phyloP scores from a whole-genome alignment of 2,329 filamentous ascomycete species.

The Chaetoscypha palmicola region DNA sequence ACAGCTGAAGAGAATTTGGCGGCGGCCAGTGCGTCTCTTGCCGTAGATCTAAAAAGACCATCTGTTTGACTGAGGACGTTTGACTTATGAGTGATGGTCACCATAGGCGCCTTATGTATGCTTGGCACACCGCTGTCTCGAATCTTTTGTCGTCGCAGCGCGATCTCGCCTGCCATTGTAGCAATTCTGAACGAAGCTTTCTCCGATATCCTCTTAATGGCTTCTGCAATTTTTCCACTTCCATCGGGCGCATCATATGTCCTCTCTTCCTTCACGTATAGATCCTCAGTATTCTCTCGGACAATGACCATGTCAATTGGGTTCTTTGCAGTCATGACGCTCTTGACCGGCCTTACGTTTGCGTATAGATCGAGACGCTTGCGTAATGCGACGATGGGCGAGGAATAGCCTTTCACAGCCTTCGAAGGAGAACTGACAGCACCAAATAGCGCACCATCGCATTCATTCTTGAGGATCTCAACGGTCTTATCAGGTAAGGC shows the following conservation, averaged over 20 bases:
- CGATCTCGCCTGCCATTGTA: slow-evolving; percentile 90
- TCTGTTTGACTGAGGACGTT: slow-evolving; percentile 97
- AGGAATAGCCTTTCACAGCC: slow-evolving; percentile 90
- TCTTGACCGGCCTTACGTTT: slow-evolving; percentile 95
- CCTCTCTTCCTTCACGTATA: slow-evolving; percentile 85
- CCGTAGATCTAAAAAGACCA: slow-evolving; percentile 82
- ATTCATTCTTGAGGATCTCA: slow-evolving; percentile 79
- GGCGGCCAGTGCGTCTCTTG: slow-evolving; percentile 63
- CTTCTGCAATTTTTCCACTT: slow-evolving; percentile 80
- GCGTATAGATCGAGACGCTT: slow-evolving; percentile 94
- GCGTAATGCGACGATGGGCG: slow-evolving; percentile 80
- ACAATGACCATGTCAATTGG: slow-evolving; percentile 90
- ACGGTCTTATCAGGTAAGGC: slow-evolving; percentile 90
- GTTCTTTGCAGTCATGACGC: slow-evolving; percentile 54
- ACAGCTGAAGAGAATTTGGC: slow-evolving; percentile 54
- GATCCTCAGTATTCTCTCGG: slow-evolving; percentile 96
- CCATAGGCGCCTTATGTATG: slow-evolving; percentile 63
- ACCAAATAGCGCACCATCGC: slow-evolving; percentile 92
- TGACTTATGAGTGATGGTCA: slow-evolving; percentile 97
- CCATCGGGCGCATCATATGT: slow-evolving; percentile 66
- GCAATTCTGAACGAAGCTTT: slow-evolving; percentile 80
- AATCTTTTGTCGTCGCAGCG: slow-evolving; percentile 75
- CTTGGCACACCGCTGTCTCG: slow-evolving; percentile 50
- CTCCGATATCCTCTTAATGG: slow-evolving; percentile 94
- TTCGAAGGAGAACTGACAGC: slow-evolving; percentile 88